phyloP scores from a whole-genome alignment of 2,329 filamentous ascomycete species.

The Furcasterigmium furcatum region DNA sequence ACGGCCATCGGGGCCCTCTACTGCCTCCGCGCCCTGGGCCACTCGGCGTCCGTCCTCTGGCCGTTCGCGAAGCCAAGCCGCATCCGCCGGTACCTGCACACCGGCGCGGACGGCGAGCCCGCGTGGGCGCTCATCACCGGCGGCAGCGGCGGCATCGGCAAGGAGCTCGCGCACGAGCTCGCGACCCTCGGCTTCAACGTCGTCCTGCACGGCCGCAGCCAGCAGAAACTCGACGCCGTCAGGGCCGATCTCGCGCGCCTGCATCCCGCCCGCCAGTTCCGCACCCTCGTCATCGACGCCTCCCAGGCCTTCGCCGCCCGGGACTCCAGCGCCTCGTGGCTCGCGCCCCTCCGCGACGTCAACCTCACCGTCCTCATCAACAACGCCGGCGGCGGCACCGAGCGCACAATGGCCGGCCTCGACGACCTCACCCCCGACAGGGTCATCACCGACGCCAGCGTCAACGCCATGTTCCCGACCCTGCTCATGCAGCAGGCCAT shows the following conservation, averaged over 20 bases:
- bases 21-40: not conserved
- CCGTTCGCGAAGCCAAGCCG: not conserved
- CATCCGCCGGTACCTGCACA: constrained; percentile 17
- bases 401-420: constrained; percentile 5
- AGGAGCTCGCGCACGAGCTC: constrained; percentile 47
- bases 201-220: constrained; percentile 53
- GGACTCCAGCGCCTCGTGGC: constrained; percentile 1
- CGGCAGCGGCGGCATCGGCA: constrained; percentile 52
- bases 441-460: not conserved
- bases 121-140: constrained; percentile 50
- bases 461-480: constrained; percentile 10
- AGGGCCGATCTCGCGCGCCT: constrained; percentile 29
- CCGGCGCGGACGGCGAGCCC: constrained; percentile 12
- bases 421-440: not conserved
- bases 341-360: constrained; percentile 8
- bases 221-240: constrained; percentile 40
- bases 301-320: constrained; percentile 18
- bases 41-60: not conserved
- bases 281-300: constrained; percentile 38
- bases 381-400: constrained; percentile 12
- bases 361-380: constrained; percentile 17
- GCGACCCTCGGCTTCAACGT: constrained; percentile 50
- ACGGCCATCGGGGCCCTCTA: not conserved
- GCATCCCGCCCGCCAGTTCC: constrained; percentile 35
- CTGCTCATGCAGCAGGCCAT: constrained; percentile 1